Evolutionary conservation across 2,329 filamentous ascomycete species (phyloP).

Genomic region (Sporothrix phasma): DNA sequence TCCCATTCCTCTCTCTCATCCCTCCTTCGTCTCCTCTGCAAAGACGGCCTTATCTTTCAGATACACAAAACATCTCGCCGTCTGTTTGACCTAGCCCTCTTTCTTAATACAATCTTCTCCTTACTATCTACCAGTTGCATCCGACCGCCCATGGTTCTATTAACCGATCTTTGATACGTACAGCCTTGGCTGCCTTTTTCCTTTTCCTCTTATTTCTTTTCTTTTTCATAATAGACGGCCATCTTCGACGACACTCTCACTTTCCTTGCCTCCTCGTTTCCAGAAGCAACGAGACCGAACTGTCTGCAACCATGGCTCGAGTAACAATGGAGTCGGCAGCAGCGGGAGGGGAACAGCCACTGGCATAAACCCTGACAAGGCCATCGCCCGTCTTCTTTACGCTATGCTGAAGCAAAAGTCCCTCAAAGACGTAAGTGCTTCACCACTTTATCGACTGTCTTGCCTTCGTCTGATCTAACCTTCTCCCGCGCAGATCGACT

Average conservation of each 20-base stretch:
- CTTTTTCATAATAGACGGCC: too few species aligned
- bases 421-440: conserved; percentile 45
- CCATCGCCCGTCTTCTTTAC: conserved; percentile 48
- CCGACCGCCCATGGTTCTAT: too few species aligned
- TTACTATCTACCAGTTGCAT: not conserved
- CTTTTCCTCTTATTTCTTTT: not conserved
- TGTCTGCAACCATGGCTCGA: too few species aligned
- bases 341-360: not conserved
- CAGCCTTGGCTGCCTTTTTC: not conserved
- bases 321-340: not conserved
- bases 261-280: not conserved
- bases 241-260: too few species aligned
- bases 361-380: conserved; percentile 40
- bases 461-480: not conserved
- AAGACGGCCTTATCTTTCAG: not conserved
- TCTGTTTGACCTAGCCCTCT: not conserved
- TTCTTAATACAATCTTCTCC: not conserved
- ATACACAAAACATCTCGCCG: not conserved
- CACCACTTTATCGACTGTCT: not conserved
- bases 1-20: not conserved
- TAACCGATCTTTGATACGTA: not conserved
- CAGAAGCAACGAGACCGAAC: too few species aligned
- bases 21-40: not conserved
- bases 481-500: conserved; percentile 41
- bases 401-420: conserved; percentile 51